These are phyloP conservation scores for Hygrophila difformis DNA, from an alignment of 257 asterid genomes.

Conservation along the genomic window DNA sequence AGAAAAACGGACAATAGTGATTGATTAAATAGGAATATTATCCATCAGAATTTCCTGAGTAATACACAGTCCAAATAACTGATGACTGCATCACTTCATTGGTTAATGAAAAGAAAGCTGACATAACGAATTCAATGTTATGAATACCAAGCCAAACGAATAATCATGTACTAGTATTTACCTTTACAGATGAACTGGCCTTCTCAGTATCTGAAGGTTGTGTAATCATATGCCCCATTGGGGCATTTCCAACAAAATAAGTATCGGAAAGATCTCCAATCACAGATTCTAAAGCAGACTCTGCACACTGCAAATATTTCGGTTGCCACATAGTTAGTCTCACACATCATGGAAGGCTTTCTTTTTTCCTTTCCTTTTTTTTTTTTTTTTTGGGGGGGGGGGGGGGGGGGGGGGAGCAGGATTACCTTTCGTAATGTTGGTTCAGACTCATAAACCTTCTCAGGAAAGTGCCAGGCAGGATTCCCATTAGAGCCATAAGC, in stretches of 20 bases:
- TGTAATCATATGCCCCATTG: slow-evolving; percentile 61
- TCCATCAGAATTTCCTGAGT: slow-evolving; percentile 1
- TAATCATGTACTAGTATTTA: no score
- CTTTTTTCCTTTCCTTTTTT: no score
- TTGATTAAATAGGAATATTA: background rate
- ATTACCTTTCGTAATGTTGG: slow-evolving; percentile 70
- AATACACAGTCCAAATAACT: background rate
- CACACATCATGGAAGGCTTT: no score
- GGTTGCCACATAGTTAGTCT: no score
- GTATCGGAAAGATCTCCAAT: slow-evolving; percentile 75
- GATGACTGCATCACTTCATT: no score
- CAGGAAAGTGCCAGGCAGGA: slow-evolving; percentile 91
- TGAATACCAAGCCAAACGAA: no score
- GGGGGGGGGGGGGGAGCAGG: slow-evolving; percentile 6
- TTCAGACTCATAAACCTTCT: slow-evolving; percentile 70
- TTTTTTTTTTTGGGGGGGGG: no score
- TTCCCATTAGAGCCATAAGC: slow-evolving; percentile 39
- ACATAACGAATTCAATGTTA: no score
- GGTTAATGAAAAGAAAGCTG: no score
- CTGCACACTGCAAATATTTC: slow-evolving; percentile 68
- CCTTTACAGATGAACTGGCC: slow-evolving; percentile 39
- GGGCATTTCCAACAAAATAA: slow-evolving; percentile 89
- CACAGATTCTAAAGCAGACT: slow-evolving; percentile 72
- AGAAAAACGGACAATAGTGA: background rate
- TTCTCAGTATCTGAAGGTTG: slow-evolving; percentile 31